A percentile compares a stretch with the other conserved stretches of the same genome.
These are phyloP conservation scores for Verticillium nubilum DNA, from an alignment of 2,329 filamentous ascomycete species.

Conservation along the genomic window DNA sequence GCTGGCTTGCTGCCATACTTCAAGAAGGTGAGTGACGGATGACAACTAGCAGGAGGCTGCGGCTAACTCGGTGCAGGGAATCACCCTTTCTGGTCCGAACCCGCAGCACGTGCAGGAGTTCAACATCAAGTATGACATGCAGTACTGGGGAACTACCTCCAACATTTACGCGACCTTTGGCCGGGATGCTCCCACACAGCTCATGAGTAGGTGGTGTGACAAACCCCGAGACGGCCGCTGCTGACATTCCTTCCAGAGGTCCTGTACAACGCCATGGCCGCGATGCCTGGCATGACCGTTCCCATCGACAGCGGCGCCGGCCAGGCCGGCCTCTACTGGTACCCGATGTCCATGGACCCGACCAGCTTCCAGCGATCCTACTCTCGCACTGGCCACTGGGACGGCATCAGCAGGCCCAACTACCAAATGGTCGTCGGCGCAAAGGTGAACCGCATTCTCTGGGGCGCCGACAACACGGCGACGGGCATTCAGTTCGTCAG, in stretches of 20 bases:
- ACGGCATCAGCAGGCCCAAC: conserved; percentile 16
- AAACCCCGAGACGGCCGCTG: rapidly evolving
- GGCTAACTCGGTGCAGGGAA: not conserved
- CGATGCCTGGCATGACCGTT: conserved; percentile 18
- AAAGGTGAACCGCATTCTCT: conserved; percentile 16
- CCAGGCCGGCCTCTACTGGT: conserved; percentile 20
- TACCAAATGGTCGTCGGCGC: conserved; percentile 18
- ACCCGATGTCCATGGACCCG: conserved; percentile 17
- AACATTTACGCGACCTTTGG: conserved; percentile 13
- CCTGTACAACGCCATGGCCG: conserved; percentile 18
- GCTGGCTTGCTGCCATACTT: conserved; percentile 34
- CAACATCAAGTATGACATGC: conserved; percentile 14
- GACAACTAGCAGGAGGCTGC: too few relatives aligned
- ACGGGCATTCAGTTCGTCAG: conserved; percentile 22
- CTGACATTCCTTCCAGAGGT: not conserved
- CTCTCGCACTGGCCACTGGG: conserved; percentile 19
- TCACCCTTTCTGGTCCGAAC: conserved; percentile 14
- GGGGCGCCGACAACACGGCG: conserved; percentile 16
- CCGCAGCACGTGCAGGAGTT: conserved; percentile 9
- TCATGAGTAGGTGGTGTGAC: conserved; percentile 8
- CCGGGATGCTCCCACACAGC: conserved; percentile 7
- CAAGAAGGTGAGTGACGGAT: conserved; percentile 30
- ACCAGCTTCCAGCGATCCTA: conserved; percentile 15
- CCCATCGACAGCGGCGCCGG: conserved; percentile 17
- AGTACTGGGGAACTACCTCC: conserved; percentile 12